phyloP scores from a whole-genome alignment of 2,329 filamentous ascomycete genomes.

The Fusarium longipes region DNA sequence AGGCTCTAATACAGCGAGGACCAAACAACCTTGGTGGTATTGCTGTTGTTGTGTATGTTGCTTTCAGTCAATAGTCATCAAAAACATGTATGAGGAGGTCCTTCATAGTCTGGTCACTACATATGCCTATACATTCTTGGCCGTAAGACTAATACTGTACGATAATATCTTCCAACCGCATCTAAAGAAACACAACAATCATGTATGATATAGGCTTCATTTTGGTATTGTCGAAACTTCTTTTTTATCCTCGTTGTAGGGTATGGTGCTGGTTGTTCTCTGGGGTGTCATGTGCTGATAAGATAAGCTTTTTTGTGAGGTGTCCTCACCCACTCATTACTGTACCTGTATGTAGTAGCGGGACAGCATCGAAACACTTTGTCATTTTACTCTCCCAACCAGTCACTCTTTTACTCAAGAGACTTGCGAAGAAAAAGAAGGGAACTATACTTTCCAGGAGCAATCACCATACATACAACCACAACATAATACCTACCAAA shows the following conservation, averaged over 20 bases:
- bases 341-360: constrained; percentile 2
- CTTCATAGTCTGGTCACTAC: background rate
- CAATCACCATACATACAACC: background rate
- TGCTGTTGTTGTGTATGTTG: background rate
- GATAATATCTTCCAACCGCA: background rate
- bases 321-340: constrained; percentile 46
- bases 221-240: background rate
- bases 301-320: constrained; percentile 52
- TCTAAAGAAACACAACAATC: background rate
- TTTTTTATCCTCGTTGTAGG: constrained; percentile 21
- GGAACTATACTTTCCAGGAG: background rate
- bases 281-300: constrained; percentile 53
- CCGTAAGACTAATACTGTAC: too few species aligned
- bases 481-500: background rate
- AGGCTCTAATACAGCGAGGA: background rate
- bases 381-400: constrained; percentile 24
- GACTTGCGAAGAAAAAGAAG: background rate
- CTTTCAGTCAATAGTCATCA: background rate
- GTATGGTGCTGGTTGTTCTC: constrained; percentile 21
- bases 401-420: constrained; percentile 28
- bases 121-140: background rate
- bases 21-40: too few species aligned
- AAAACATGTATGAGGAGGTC: background rate
- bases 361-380: constrained; percentile 8
- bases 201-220: background rate